These are phyloP conservation scores for Carnegiea gigantea DNA, from an alignment of 179 eudicot genomes.

Conservation along the genomic window DNA sequence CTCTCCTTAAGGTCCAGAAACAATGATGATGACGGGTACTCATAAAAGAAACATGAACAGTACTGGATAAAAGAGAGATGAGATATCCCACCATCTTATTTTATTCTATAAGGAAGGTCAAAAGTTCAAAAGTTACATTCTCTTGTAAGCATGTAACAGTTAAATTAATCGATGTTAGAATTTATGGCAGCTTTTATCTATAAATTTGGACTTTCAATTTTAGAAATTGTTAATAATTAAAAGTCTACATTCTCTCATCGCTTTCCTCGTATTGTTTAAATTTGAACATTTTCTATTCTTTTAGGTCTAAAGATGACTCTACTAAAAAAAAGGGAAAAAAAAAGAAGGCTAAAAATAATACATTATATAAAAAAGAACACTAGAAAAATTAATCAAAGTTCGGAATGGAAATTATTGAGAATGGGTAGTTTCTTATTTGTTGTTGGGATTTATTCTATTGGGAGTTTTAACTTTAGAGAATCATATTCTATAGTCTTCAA, in stretches of 20 bases:
- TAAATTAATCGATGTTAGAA: neutral
- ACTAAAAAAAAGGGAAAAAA: no score
- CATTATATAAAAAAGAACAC: no score
- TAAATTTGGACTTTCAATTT: neutral
- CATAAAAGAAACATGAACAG: neutral
- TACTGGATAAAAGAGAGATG: neutral
- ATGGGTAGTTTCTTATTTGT: neutral
- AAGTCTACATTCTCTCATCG: no score
- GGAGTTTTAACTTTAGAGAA: neutral
- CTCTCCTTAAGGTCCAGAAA: conserved; percentile 15
- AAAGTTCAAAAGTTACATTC: neutral
- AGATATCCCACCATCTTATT: neutral
- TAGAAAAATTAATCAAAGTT: neutral
- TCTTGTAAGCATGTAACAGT: neutral
- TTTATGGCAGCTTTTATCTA: neutral
- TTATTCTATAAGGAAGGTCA: neutral
- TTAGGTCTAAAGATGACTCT: no score
- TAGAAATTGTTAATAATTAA: no score
- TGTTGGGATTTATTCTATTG: neutral
- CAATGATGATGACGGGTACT: neutral
- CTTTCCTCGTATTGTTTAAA: no score
- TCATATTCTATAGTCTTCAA: neutral
- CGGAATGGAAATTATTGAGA: neutral
- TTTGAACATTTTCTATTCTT: no score
- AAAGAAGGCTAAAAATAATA: no score